Percentiles rank a stretch among this genome's conserved stretches.
Evolutionary conservation across 768 basidiomycete species (phyloP).

Genomic region (Rhodotorula kratochvilovae): DNA sequence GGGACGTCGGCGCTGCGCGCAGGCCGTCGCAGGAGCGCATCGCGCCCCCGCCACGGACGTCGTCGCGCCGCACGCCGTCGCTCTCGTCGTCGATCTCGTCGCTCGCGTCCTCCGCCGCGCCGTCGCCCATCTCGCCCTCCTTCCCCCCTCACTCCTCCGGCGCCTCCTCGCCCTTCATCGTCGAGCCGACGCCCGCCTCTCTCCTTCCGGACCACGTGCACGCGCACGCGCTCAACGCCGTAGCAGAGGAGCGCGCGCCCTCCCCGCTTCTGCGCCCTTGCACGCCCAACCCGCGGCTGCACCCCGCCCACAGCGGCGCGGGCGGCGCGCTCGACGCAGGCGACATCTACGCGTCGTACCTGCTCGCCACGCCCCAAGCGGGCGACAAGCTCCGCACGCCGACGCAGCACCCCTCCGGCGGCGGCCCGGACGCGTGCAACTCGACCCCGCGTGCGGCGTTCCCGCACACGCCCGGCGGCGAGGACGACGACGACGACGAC

Average conservation of each 20-base stretch:
- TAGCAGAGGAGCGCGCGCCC: neutral
- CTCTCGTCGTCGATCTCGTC: slow-evolving; percentile 22
- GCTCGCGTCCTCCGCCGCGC: neutral
- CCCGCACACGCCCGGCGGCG: slow-evolving; percentile 7
- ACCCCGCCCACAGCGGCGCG: too few species aligned
- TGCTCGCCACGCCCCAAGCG: slow-evolving; percentile 21
- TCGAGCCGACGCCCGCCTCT: neutral
- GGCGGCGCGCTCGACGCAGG: neutral
- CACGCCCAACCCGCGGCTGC: slow-evolving; percentile 1
- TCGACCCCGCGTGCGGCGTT: slow-evolving; percentile 14
- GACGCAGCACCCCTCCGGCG: neutral
- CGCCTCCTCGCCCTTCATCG: slow-evolving; percentile 5
- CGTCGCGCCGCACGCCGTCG: slow-evolving; percentile 22
- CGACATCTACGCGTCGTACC: slow-evolving; percentile 33
- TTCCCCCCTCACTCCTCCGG: slow-evolving; percentile 3
- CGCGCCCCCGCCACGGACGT: neutral
- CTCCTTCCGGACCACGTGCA: neutral
- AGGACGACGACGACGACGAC: slow-evolving; percentile 11
- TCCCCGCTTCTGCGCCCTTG: slow-evolving; percentile 14
- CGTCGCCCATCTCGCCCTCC: slow-evolving; percentile 13
- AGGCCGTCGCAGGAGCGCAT: neutral
- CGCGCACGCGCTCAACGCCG: slow-evolving; percentile 6
- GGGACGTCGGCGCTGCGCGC: neutral
- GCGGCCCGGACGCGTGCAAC: neutral
- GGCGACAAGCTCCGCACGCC: slow-evolving; percentile 19